phyloP scores from a whole-genome alignment of 129 eudicot species.

The Chrysanthemum lavandulifolium region DNA sequence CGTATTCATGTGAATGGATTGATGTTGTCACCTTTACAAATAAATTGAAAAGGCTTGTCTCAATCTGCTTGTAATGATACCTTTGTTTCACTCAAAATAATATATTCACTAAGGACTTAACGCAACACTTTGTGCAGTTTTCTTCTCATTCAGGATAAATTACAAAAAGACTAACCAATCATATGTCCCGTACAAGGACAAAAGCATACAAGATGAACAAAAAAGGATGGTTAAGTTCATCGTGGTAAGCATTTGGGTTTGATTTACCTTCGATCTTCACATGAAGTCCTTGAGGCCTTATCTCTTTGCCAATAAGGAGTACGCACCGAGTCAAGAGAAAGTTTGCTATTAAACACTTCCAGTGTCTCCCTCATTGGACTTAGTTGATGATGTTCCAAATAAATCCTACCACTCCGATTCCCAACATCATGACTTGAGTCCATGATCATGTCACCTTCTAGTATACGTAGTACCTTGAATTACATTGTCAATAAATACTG shows the following conservation, averaged over 20 bases:
- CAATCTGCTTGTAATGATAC: neutral
- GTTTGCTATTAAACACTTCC: slow-evolving; percentile 40
- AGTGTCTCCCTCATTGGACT: slow-evolving; percentile 37
- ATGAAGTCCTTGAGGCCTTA: slow-evolving; percentile 40
- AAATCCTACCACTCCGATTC: slow-evolving; percentile 67
- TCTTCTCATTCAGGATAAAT: slow-evolving; percentile 10
- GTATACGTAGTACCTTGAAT: slow-evolving; percentile 78
- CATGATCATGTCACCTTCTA: slow-evolving; percentile 85
- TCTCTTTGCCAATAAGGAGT: slow-evolving; percentile 50
- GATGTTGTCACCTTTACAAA: too few relatives aligned
- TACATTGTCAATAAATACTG: neutral
- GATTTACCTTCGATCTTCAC: slow-evolving; percentile 29
- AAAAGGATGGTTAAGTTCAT: slow-evolving; percentile 9
- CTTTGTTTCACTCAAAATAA: neutral
- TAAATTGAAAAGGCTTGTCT: neutral
- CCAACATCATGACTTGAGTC: slow-evolving; percentile 69
- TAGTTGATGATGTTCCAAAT: slow-evolving; percentile 45
- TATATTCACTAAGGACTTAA: slow-evolving; percentile 8
- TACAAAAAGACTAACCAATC: slow-evolving; percentile 24
- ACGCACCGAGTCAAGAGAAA: slow-evolving; percentile 39
- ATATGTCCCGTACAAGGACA: slow-evolving; percentile 44
- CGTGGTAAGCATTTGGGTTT: slow-evolving; percentile 1
- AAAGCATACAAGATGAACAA: slow-evolving; percentile 29
- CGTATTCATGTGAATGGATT: too few relatives aligned
- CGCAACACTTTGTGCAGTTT: slow-evolving; percentile 14